A percentile compares a stretch with the other conserved stretches of the same genome.
phyloP scores from a whole-genome alignment of 345 rosid genomes.

The Gossypium raimondii region DNA sequence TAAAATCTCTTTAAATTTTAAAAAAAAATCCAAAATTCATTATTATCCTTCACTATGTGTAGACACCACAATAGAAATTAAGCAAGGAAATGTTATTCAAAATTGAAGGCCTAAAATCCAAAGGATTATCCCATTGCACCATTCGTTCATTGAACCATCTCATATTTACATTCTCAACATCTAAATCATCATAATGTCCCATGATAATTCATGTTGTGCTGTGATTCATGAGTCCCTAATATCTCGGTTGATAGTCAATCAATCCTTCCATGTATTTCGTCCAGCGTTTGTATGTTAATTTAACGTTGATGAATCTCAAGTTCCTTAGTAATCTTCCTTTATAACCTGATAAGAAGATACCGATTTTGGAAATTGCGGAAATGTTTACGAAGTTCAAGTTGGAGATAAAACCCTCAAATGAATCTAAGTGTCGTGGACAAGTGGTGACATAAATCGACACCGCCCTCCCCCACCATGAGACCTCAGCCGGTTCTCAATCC shows the following conservation, averaged over 20 bases:
- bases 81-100: conserved; percentile 59
- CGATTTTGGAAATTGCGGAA: conserved; percentile 61
- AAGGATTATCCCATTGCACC: conserved; percentile 61
- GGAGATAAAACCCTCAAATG: conserved; percentile 59
- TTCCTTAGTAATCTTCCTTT: conserved; percentile 49
- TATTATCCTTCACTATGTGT: conserved; percentile 17
- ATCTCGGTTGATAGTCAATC: conserved; percentile 85
- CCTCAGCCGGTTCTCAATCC: too few species aligned
- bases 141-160: conserved; percentile 50
- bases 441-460: conserved; percentile 82
- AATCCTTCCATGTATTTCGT: conserved; percentile 55
- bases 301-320: conserved; percentile 61
- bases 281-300: conserved; percentile 62
- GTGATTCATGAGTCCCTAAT: conserved; percentile 73
- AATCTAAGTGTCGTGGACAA: conserved; percentile 42
- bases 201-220: conserved; percentile 72
- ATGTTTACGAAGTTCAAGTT: conserved; percentile 62
- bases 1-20: too few species aligned
- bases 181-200: conserved; percentile 78
- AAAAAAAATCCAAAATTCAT: too few species aligned
- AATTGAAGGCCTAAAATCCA: conserved; percentile 76
- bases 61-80: conserved; percentile 58
- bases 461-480: conserved; percentile 91
- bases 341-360: conserved; percentile 74
- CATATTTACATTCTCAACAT: conserved; percentile 65